phyloP scores from a whole-genome alignment of 208 protist species.

The Novymonas esmeraldas region DNA sequence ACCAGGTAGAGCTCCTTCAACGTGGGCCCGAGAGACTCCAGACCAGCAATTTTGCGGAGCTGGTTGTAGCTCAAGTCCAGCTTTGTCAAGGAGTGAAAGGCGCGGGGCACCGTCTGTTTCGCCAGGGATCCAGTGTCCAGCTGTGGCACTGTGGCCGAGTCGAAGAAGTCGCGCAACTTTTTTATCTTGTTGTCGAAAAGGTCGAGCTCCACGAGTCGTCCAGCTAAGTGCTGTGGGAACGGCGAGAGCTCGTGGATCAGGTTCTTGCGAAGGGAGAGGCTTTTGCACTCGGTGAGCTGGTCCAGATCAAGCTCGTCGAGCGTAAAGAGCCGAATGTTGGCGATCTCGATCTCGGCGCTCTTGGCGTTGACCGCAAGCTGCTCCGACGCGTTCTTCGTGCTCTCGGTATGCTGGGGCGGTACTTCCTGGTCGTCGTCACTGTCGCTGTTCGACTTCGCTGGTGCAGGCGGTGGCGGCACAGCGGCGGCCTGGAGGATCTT shows the following conservation, averaged over 20 bases:
- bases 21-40: slow-evolving; percentile 69
- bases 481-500: slow-evolving; percentile 28
- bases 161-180: slow-evolving; percentile 83
- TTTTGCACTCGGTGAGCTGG: slow-evolving; percentile 59
- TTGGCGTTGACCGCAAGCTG: slow-evolving; percentile 61
- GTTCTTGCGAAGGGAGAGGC: slow-evolving; percentile 87
- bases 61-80: slow-evolving; percentile 94
- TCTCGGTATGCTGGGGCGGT: slow-evolving; percentile 19
- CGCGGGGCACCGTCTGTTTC: slow-evolving; percentile 32
- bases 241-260: slow-evolving; percentile 83
- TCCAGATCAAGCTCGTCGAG: slow-evolving; percentile 85
- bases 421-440: slow-evolving; percentile 24
- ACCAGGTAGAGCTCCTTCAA: slow-evolving; percentile 91
- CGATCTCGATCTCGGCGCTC: slow-evolving; percentile 69
- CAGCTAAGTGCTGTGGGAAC: slow-evolving; percentile 68
- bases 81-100: slow-evolving; percentile 66
- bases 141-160: slow-evolving; percentile 20
- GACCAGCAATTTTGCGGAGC: slow-evolving; percentile 67
- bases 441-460: slow-evolving; percentile 24
- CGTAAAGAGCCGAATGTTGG: slow-evolving; percentile 85
- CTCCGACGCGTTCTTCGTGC: slow-evolving; percentile 28
- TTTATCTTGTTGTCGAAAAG: slow-evolving; percentile 94
- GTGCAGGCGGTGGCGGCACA: background rate
- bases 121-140: slow-evolving; percentile 15
- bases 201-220: slow-evolving; percentile 77